phyloP scores from a whole-genome alignment of 371 early-diverging fungal genomes.

The Mucor indicus region DNA sequence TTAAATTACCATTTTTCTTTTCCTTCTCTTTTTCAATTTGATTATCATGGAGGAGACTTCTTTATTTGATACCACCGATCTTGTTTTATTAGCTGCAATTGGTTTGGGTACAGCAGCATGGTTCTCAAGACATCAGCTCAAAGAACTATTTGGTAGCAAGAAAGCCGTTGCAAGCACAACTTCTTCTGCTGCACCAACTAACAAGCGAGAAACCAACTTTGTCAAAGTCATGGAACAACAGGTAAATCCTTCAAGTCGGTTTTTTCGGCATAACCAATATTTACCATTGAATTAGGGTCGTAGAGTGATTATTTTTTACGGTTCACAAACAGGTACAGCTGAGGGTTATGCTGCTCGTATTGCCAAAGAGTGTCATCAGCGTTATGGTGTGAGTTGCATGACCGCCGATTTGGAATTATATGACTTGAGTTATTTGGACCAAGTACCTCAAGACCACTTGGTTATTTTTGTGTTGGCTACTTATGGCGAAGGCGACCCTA shows the following conservation, averaged over 20 bases:
- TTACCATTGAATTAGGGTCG: no score
- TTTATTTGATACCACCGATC: slow-evolving; percentile 45
- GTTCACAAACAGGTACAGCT: slow-evolving; percentile 96
- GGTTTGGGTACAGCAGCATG: slow-evolving; percentile 52
- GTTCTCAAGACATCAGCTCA: slow-evolving; percentile 36
- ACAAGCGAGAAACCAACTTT: slow-evolving; percentile 56
- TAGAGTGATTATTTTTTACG: slow-evolving; percentile 80
- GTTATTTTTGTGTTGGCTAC: slow-evolving; percentile 88
- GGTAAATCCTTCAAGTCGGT: no score
- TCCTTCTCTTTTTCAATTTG: neutral
- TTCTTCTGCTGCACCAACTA: slow-evolving; percentile 4
- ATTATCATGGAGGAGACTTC: neutral
- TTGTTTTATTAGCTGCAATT: slow-evolving; percentile 47
- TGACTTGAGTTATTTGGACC: slow-evolving; percentile 75
- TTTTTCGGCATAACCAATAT: no score
- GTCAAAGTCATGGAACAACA: slow-evolving; percentile 62
- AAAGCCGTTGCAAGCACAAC: slow-evolving; percentile 5
- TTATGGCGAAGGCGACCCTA: slow-evolving; percentile 90
- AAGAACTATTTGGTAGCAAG: slow-evolving; percentile 18
- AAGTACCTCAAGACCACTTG: slow-evolving; percentile 58
- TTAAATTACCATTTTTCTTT: no score
- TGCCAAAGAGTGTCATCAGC: slow-evolving; percentile 78
- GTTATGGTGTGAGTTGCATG: slow-evolving; percentile 72
- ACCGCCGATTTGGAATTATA: slow-evolving; percentile 86
- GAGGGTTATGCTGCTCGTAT: slow-evolving; percentile 91